A percentile compares a stretch with the other conserved stretches of the same genome.
Evolutionary conservation across 257 asterid genomes (phyloP).

Genomic region (Fraxinus pennsylvanica): DNA sequence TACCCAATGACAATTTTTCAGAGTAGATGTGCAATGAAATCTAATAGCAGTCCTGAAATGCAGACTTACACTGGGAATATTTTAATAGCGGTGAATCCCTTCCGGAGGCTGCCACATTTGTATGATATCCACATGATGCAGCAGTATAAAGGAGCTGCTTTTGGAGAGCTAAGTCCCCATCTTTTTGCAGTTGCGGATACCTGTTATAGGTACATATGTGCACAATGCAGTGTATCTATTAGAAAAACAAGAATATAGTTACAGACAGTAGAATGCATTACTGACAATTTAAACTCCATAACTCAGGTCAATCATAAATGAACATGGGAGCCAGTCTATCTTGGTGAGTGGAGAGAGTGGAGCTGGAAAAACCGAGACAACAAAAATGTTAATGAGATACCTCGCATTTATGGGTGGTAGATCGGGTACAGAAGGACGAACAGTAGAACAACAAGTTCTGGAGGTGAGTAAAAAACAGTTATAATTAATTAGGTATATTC

Average conservation of each 20-base stretch:
- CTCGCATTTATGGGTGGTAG: conserved; percentile 98
- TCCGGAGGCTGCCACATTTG: conserved; percentile 84
- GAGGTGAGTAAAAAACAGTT: conserved; percentile 58
- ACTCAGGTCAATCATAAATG: conserved; percentile 78
- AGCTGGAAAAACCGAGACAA: conserved; percentile 96
- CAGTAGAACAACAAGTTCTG: conserved; percentile 94
- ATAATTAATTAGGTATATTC: not conserved
- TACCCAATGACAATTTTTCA: not conserved
- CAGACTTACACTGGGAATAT: conserved; percentile 97
- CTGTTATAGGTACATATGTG: conserved; percentile 63
- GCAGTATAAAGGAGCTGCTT: conserved; percentile 90
- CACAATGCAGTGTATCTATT: conserved; percentile 3
- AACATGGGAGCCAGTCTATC: conserved; percentile 89
- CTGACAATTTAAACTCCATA: conserved; percentile 20
- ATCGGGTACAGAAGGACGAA: conserved; percentile 84
- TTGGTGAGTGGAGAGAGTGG: conserved; percentile 99
- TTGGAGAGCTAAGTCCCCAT: conserved; percentile 97
- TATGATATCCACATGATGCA: conserved; percentile 92
- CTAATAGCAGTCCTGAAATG: conserved; percentile 22
- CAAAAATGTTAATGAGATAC: conserved; percentile 94
- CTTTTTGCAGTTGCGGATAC: conserved; percentile 95
- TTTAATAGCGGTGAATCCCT: conserved; percentile 93
- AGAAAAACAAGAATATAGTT: not conserved
- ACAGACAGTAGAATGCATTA: conserved; percentile 1
- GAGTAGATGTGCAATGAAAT: conserved; percentile 23